phyloP scores from a whole-genome alignment of 495 filamentous ascomycete genomes.

The Penicillium goetzii region DNA sequence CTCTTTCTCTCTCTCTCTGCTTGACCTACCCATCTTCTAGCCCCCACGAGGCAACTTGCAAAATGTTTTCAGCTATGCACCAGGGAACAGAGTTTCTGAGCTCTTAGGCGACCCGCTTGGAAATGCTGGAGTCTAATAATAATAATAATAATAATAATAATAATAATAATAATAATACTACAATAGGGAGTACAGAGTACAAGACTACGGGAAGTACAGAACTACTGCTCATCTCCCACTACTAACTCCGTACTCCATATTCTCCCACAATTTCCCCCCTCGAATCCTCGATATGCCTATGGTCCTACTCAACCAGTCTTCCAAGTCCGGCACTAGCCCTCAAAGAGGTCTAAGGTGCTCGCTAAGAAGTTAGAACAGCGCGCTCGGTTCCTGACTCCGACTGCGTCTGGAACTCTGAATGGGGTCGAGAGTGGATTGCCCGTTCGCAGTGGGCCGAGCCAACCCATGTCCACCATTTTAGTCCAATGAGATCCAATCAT shows the following conservation, averaged over 20 bases:
- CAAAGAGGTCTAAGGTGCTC: constrained; percentile 4
- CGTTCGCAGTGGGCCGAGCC: constrained; percentile 22
- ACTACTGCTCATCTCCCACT: background rate
- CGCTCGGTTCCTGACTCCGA: constrained; percentile 22
- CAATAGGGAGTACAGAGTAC: background rate
- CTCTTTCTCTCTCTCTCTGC: background rate
- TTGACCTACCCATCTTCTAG: background rate
- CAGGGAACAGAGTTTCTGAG: constrained; percentile 4
- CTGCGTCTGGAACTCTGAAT: constrained; percentile 12
- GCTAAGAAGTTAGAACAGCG: background rate
- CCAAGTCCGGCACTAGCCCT: constrained; percentile 6
- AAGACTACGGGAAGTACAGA: background rate
- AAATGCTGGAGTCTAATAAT: background rate
- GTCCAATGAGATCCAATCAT: constrained; percentile 10
- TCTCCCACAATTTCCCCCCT: constrained; percentile 2
- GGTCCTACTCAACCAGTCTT: background rate
- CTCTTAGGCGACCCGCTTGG: background rate
- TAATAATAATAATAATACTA: too few species aligned
- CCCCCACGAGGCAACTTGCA: constrained; percentile 14
- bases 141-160: too few species aligned
- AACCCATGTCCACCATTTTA: background rate
- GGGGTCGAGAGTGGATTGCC: constrained; percentile 20
- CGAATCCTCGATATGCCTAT: too few species aligned
- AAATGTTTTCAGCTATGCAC: background rate
- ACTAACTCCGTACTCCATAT: too few species aligned